A percentile compares a stretch with the other conserved stretches of the same genome.
Evolutionary conservation across 2,329 filamentous ascomycete species (phyloP).

Genomic region (Microcera coccophila): DNA sequence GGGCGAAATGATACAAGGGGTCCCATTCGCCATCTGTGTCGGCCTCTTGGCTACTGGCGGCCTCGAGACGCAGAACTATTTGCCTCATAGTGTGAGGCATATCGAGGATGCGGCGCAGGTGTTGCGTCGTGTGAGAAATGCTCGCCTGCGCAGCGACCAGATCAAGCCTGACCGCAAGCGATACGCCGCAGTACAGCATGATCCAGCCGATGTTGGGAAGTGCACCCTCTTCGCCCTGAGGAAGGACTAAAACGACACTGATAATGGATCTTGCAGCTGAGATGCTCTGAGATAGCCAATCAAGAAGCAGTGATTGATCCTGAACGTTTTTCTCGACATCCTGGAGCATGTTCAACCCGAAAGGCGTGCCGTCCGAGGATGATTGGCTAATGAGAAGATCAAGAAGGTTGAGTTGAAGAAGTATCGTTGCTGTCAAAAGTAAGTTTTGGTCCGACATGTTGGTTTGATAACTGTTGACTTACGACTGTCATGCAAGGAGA

Average conservation of each 20-base stretch:
- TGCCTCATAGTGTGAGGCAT: conserved; percentile 28
- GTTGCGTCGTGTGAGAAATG: conserved; percentile 21
- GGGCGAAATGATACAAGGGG: conserved; percentile 23
- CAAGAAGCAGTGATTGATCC: conserved; percentile 17
- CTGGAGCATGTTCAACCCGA: conserved; percentile 25
- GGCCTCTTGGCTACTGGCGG: conserved; percentile 12
- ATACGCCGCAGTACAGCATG: conserved; percentile 30
- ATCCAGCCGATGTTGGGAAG: conserved; percentile 32
- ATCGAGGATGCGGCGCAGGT: conserved; percentile 30
- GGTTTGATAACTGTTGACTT: conserved; percentile 2
- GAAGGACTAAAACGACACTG: conserved; percentile 25
- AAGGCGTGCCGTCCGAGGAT: conserved; percentile 23
- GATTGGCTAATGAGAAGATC: conserved; percentile 31
- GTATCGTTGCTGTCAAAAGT: conserved; percentile 17
- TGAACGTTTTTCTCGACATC: conserved; percentile 11
- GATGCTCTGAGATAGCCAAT: conserved; percentile 31
- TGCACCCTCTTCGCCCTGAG: conserved; percentile 24
- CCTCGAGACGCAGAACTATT: conserved; percentile 27
- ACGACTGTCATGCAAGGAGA: conserved; percentile 32
- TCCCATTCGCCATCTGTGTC: background rate
- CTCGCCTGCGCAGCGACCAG: conserved; percentile 26
- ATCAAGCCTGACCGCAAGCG: conserved; percentile 29
- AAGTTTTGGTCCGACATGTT: background rate
- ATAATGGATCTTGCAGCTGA: conserved; percentile 29
- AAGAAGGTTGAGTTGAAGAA: conserved; percentile 26